phyloP scores from a whole-genome alignment of 2,329 filamentous ascomycete species.

The Fusarium sp. region DNA sequence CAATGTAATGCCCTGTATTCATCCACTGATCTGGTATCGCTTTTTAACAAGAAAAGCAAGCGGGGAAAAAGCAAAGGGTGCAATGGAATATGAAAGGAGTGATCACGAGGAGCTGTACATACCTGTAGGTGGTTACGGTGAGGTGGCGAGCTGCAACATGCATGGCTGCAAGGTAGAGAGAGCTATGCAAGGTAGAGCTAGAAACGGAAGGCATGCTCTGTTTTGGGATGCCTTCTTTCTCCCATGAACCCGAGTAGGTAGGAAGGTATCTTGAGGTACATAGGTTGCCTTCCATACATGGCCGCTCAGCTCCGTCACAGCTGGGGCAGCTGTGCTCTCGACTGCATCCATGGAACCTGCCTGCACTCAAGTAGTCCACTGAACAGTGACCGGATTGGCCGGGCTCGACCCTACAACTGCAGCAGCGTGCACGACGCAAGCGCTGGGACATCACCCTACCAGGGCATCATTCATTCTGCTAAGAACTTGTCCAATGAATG shows the following conservation, averaged over 20 bases:
- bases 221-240: constrained; percentile 30
- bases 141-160: constrained; percentile 33
- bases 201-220: constrained; percentile 37
- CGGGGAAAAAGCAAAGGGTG: constrained; percentile 19
- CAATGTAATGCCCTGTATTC: constrained; percentile 10
- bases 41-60: constrained; percentile 6
- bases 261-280: constrained; percentile 10
- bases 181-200: constrained; percentile 13
- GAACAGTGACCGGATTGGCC: constrained; percentile 9
- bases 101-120: constrained; percentile 14
- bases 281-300: neutral
- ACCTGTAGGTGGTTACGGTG: constrained; percentile 22
- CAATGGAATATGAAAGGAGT: constrained; percentile 12
- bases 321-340: constrained; percentile 19
- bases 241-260: constrained; percentile 18
- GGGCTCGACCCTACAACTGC: constrained; percentile 19
- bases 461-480: neutral
- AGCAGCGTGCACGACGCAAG: constrained; percentile 39
- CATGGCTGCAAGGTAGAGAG: neutral
- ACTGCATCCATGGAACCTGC: constrained; percentile 20
- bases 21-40: neutral
- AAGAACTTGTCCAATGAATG: constrained; percentile 5
- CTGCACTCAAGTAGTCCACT: neutral
- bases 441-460: constrained; percentile 19
- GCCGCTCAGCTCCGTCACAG: constrained; percentile 5